Conservation (phyloP, 495 filamentous ascomycete species). For the Hypoxylon rickii region DNA sequence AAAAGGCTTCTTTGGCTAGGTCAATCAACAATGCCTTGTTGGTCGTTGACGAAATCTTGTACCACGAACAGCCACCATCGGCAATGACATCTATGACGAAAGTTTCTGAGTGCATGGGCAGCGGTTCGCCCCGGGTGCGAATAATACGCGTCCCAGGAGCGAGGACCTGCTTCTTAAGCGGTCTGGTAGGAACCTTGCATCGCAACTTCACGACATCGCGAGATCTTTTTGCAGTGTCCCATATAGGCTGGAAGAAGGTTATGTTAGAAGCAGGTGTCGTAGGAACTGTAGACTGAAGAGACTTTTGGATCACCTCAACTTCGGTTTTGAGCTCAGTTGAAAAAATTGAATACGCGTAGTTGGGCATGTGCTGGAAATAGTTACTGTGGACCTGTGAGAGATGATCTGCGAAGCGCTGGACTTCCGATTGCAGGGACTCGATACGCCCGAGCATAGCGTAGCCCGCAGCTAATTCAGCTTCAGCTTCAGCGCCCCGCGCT, state of each 20-base stretch:
- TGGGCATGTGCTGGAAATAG: slow-evolving; percentile 36
- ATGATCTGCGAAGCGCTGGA: slow-evolving; percentile 31
- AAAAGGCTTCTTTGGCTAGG: slow-evolving; percentile 39
- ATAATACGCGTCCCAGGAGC: slow-evolving; percentile 39
- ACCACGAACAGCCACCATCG: slow-evolving; percentile 38
- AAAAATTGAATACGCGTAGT: slow-evolving; percentile 31
- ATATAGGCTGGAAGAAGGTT: slow-evolving; percentile 33
- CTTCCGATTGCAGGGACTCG: slow-evolving; percentile 32
- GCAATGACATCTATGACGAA: slow-evolving; percentile 37
- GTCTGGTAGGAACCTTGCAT: slow-evolving; percentile 33
- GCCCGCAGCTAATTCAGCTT: slow-evolving; percentile 2
- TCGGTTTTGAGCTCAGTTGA: slow-evolving; percentile 30
- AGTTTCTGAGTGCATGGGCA: slow-evolving; percentile 26
- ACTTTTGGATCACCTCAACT: slow-evolving; percentile 17
- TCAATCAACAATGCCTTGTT: slow-evolving; percentile 37
- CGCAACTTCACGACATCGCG: slow-evolving; percentile 36
- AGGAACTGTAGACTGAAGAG: slow-evolving; percentile 19
- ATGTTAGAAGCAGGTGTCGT: slow-evolving; percentile 35
- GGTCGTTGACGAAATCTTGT: slow-evolving; percentile 39
- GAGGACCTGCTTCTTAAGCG: slow-evolving; percentile 32
- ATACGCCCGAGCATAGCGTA: slow-evolving; percentile 13
- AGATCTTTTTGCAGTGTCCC: slow-evolving; percentile 35
- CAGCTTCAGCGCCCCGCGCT: slow-evolving; percentile 1
- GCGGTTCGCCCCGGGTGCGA: slow-evolving; percentile 36
- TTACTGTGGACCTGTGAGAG: slow-evolving; percentile 25